phyloP scores from a whole-genome alignment of 208 protist genomes.

The Naegleria fowleri region DNA sequence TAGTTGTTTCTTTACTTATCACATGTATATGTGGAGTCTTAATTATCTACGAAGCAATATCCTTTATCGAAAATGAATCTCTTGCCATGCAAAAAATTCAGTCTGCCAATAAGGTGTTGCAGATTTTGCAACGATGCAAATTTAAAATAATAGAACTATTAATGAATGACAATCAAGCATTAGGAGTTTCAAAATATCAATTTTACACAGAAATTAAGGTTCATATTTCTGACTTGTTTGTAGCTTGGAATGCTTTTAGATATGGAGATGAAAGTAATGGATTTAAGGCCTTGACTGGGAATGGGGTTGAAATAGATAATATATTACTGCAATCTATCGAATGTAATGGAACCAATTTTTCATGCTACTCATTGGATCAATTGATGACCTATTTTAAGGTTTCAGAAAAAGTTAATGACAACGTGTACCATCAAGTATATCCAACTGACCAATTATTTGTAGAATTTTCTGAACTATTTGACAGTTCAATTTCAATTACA shows the following conservation, averaged over 20 bases:
- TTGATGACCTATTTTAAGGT: neutral
- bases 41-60: neutral
- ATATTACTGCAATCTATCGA: neutral
- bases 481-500: neutral
- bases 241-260: neutral
- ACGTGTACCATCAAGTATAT: neutral
- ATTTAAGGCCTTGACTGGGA: neutral
- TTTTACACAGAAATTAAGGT: neutral
- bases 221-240: neutral
- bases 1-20: neutral
- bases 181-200: neutral
- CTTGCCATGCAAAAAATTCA: neutral
- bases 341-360: neutral
- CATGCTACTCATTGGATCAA: neutral
- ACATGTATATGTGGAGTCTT: neutral
- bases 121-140: neutral
- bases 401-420: neutral
- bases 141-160: neutral
- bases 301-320: neutral
- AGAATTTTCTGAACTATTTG: neutral
- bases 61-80: neutral
- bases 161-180: neutral
- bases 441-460: neutral
- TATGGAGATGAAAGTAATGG: neutral
- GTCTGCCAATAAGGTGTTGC: neutral